Percentiles rank a stretch among this genome's conserved stretches.
Conservation (phyloP, 2,329 filamentous ascomycete genomes). For the Trichoderma breve region DNA sequence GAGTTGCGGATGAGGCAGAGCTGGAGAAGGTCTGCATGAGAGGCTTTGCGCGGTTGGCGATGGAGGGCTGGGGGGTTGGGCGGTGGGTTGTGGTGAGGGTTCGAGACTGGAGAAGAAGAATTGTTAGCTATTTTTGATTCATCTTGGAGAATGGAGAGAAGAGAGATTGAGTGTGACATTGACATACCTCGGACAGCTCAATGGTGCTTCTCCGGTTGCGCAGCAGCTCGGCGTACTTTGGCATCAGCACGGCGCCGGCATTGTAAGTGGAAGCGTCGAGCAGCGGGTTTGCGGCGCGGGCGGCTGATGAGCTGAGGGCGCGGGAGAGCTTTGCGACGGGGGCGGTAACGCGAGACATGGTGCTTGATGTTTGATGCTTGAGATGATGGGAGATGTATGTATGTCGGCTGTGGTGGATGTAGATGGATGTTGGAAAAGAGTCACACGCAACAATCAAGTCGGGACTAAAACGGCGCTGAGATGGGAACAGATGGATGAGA, state of each 20-base stretch:
- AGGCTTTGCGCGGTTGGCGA: constrained; percentile 48
- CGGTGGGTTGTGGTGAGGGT: constrained; percentile 48
- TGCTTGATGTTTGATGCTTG: neutral
- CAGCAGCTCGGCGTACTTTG: constrained; percentile 49
- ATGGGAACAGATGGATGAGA: neutral
- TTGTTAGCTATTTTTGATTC: neutral
- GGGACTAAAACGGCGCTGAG: neutral
- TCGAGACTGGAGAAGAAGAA: constrained; percentile 30
- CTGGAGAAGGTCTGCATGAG: constrained; percentile 64
- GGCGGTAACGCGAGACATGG: constrained; percentile 51
- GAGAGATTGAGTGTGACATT: no score
- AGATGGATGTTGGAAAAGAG: neutral
- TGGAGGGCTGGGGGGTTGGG: constrained; percentile 45
- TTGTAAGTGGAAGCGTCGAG: constrained; percentile 37
- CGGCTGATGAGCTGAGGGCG: constrained; percentile 43
- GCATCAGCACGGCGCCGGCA: constrained; percentile 41
- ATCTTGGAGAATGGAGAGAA: neutral
- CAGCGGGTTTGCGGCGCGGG: constrained; percentile 35
- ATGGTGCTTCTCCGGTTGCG: constrained; percentile 33
- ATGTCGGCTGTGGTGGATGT: neutral
- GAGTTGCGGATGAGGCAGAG: constrained; percentile 43
- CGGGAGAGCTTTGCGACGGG: constrained; percentile 50
- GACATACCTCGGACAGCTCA: constrained; percentile 43
- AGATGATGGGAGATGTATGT: neutral
- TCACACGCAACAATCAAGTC: neutral